Evolutionary conservation across 2,329 filamentous ascomycete genomes (phyloP).

Genomic region (Metarhizium rileyi): DNA sequence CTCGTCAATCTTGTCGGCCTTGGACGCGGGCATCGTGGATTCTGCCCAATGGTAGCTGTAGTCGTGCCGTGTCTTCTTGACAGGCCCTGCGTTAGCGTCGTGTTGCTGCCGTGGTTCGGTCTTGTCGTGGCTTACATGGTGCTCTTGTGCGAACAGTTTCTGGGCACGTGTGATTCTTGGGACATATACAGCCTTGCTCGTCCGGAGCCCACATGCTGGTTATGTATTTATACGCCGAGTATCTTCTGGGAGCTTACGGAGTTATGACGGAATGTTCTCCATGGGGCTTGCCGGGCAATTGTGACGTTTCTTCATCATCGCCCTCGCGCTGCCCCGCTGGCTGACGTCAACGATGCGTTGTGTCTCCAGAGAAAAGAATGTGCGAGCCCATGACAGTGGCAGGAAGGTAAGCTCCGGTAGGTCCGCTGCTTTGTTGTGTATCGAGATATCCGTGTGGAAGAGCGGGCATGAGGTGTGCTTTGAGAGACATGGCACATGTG

Average conservation of each 20-base stretch:
- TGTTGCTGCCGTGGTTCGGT: neutral
- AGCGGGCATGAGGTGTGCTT: no score
- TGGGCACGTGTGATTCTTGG: neutral
- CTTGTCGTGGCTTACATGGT: neutral
- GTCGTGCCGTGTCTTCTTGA: neutral
- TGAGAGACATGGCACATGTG: no score
- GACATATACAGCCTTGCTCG: no score
- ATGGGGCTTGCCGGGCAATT: neutral
- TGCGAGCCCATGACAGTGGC: neutral
- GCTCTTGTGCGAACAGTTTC: neutral
- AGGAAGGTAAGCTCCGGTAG: neutral
- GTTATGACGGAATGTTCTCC: neutral
- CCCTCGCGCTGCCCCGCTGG: neutral
- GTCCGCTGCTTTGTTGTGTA: neutral
- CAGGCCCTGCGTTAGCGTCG: neutral
- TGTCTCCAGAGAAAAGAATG: neutral
- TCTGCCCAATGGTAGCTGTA: neutral
- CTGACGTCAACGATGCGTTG: neutral
- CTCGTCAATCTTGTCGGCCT: slow-evolving; percentile 56
- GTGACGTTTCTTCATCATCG: neutral
- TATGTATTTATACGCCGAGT: no score
- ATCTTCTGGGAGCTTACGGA: no score
- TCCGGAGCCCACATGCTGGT: no score
- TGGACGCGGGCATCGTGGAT: slow-evolving; percentile 34
- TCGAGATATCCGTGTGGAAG: no score